Conservation (phyloP, 2,329 filamentous ascomycete genomes). For the Cryphonectria radicalis region DNA sequence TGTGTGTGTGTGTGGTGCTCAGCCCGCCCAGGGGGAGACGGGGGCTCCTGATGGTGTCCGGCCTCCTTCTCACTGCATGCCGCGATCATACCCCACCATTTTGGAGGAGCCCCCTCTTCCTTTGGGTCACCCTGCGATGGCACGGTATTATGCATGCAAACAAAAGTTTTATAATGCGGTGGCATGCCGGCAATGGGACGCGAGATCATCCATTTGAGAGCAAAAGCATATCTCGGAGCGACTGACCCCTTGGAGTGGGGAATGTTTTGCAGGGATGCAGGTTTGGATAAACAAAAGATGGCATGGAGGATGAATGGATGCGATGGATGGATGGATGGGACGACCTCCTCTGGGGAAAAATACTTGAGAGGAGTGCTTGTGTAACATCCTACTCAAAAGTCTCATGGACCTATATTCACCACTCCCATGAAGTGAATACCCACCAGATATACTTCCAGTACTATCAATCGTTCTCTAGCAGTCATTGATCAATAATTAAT, state of each 20-base stretch:
- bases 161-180: background rate
- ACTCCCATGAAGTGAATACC: background rate
- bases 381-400: background rate
- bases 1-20: background rate
- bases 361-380: background rate
- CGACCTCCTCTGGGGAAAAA: background rate
- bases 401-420: background rate
- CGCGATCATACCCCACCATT: background rate
- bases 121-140: background rate
- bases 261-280: background rate
- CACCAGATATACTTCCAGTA: background rate
- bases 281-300: background rate
- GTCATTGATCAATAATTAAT: background rate
- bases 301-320: background rate
- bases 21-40: background rate
- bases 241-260: background rate
- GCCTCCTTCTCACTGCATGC: background rate
- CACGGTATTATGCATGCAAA: background rate
- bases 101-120: background rate
- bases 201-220: background rate
- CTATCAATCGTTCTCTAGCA: background rate
- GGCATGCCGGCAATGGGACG: slow-evolving; percentile 1
- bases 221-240: background rate
- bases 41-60: background rate
- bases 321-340: background rate